A percentile compares a stretch with the other conserved stretches of the same genome.
phyloP scores from a whole-genome alignment of 2,329 filamentous ascomycete genomes.

The Rutstroemia sp. region DNA sequence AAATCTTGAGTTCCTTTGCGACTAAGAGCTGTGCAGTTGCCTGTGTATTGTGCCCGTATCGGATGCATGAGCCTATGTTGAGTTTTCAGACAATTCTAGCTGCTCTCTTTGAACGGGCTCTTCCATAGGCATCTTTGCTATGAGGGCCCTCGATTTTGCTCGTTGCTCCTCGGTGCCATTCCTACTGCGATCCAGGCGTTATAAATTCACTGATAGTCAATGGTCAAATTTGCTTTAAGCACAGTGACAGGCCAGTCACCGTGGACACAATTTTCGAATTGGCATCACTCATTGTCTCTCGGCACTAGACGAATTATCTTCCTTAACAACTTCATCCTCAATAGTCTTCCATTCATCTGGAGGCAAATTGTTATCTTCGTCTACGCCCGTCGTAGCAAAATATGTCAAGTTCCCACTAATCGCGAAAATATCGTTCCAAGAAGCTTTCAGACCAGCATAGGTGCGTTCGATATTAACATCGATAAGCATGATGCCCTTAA shows the following conservation, averaged over 20 bases:
- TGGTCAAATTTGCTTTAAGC: constrained; percentile 1
- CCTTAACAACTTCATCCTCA: background rate
- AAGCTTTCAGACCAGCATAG: background rate
- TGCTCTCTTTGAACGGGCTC: constrained; percentile 24
- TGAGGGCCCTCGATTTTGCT: constrained; percentile 22
- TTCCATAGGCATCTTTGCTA: constrained; percentile 27
- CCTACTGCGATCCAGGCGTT: constrained; percentile 26
- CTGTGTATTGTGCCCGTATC: constrained; percentile 32
- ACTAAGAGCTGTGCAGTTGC: constrained; percentile 30
- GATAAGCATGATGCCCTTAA: constrained; percentile 18
- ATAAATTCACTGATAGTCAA: constrained; percentile 22
- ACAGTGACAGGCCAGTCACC: background rate
- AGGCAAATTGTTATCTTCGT: constrained; percentile 8
- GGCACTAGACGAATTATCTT: background rate
- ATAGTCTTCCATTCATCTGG: constrained; percentile 11
- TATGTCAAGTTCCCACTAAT: background rate
- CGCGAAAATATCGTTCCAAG: background rate
- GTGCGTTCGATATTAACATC: constrained; percentile 16
- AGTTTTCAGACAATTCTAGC: constrained; percentile 26
- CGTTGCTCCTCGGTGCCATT: constrained; percentile 30
- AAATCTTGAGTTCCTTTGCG: constrained; percentile 25
- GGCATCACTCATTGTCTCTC: background rate
- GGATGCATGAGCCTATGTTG: constrained; percentile 23
- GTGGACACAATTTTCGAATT: background rate
- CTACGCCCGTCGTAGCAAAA: background rate